A percentile compares a stretch with the other conserved stretches of the same genome.
Conservation (phyloP, 2,329 filamentous ascomycete species). For the Zymoseptoria brevis region DNA sequence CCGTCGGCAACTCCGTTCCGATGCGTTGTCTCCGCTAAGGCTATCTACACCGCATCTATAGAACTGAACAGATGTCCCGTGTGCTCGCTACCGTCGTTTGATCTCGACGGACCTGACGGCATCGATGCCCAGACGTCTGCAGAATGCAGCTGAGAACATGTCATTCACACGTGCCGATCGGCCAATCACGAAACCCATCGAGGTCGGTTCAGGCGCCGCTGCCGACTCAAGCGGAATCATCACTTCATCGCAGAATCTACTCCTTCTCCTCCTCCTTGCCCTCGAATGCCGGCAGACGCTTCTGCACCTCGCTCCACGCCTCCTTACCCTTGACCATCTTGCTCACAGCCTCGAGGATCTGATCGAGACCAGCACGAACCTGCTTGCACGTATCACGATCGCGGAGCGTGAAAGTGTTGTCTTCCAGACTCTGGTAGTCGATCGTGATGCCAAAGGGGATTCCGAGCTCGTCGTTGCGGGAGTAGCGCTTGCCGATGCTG, state of each 20-base stretch:
- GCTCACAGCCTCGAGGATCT: constrained; percentile 68
- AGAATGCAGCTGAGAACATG: not conserved
- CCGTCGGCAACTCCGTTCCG: not conserved
- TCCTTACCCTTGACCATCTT: constrained; percentile 55
- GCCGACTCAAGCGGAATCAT: not conserved
- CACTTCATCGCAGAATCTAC: constrained; percentile 3
- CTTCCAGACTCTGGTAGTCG: constrained; percentile 90
- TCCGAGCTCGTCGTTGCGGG: constrained; percentile 89
- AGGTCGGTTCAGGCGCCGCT: not conserved
- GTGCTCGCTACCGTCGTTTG: not conserved
- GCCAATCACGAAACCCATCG: not conserved
- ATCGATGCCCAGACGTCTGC: not conserved
- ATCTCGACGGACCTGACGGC: not conserved
- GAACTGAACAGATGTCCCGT: not conserved
- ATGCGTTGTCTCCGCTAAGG: not conserved
- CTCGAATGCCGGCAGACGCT: constrained; percentile 76
- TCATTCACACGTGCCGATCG: not conserved
- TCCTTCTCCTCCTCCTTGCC: constrained; percentile 54
- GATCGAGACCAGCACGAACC: constrained; percentile 73
- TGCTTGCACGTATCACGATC: constrained; percentile 88
- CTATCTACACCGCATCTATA: not conserved
- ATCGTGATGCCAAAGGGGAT: constrained; percentile 90
- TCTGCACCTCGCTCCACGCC: constrained; percentile 62
- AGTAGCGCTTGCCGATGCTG: constrained; percentile 89
- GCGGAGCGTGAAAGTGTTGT: constrained; percentile 76